Percentiles rank a stretch among this genome's conserved stretches.
These are phyloP conservation scores for Populus davidiana DNA, from an alignment of 345 rosid species.

Conservation along the genomic window DNA sequence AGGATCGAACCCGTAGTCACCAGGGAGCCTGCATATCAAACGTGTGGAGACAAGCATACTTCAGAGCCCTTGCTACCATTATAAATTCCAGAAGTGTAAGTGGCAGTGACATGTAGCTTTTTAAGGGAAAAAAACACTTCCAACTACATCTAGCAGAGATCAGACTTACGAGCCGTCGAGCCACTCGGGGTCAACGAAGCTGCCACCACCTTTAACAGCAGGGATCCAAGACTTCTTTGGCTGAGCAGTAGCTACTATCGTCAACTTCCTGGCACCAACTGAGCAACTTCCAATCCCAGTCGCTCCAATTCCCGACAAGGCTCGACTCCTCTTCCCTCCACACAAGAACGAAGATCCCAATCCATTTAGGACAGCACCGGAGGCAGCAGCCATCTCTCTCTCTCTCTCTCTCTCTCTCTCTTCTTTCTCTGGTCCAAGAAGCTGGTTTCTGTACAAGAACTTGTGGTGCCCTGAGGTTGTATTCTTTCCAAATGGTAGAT, in stretches of 20 bases:
- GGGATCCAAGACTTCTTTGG: constrained; percentile 97
- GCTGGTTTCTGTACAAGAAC: too few species aligned
- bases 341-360: constrained; percentile 72
- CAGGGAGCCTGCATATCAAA: constrained; percentile 64
- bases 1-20: constrained; percentile 94
- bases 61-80: background rate
- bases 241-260: constrained; percentile 50
- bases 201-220: constrained; percentile 81
- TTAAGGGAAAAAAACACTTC: too few species aligned
- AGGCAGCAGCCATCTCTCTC: constrained; percentile 54
- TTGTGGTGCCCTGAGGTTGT: too few species aligned
- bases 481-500: too few species aligned
- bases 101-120: background rate
- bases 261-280: constrained; percentile 36
- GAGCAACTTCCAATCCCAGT: background rate
- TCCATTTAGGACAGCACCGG: constrained; percentile 74
- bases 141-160: background rate
- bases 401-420: background rate
- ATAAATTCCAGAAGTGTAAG: background rate
- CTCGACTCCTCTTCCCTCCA: constrained; percentile 46
- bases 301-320: constrained; percentile 30
- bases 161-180: constrained; percentile 98
- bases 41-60: background rate
- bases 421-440: background rate
- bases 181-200: constrained; percentile 90